These are phyloP conservation scores for Solanum hybrid DNA, from an alignment of 305 asterid genomes.

Conservation along the genomic window DNA sequence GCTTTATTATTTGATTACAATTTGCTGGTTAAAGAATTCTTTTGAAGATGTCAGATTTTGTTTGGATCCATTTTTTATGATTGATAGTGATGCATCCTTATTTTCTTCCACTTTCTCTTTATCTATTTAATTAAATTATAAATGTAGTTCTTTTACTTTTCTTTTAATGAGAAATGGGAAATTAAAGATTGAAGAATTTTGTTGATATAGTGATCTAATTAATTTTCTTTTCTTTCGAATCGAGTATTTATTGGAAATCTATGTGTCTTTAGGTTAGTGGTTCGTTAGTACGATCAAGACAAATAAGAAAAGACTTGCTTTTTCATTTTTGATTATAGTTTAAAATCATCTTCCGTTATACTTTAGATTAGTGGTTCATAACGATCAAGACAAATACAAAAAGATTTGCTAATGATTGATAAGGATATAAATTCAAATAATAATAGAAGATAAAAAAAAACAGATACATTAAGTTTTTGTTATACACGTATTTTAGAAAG, in stretches of 20 bases:
- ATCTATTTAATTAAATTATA: background rate
- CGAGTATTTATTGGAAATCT: background rate
- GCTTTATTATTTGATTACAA: background rate
- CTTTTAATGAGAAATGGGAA: background rate
- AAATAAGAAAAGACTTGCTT: too few species aligned
- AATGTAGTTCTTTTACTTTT: background rate
- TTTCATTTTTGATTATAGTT: background rate
- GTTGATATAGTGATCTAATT: background rate
- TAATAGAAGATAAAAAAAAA: background rate
- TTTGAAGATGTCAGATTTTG: background rate
- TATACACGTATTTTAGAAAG: background rate
- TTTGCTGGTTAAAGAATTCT: background rate
- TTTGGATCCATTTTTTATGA: background rate
- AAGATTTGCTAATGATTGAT: background rate
- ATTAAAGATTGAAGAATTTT: background rate
- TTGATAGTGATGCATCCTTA: background rate
- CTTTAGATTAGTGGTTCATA: background rate
- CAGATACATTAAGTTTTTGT: background rate
- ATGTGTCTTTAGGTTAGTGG: too few species aligned
- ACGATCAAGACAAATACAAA: background rate
- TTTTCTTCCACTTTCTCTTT: background rate
- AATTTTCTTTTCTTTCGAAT: background rate
- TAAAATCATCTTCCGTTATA: background rate
- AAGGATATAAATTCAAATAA: background rate
- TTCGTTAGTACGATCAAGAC: too few species aligned